Percentiles rank a stretch among this genome's conserved stretches.
Conservation (phyloP, 75 land plant genomes). For the Larix kaempferi region DNA sequence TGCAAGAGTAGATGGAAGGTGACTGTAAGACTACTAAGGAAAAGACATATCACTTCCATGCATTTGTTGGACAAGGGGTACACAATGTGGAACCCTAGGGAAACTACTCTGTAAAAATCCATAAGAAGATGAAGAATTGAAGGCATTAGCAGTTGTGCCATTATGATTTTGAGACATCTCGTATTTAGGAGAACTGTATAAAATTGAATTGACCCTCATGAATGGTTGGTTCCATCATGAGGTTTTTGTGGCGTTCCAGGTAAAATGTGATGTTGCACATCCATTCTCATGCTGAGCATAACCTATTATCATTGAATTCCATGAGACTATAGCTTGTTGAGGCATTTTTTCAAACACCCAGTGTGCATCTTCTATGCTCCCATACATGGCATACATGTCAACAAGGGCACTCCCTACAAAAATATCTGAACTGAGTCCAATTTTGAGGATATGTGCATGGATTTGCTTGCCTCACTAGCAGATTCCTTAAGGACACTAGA, state of each 20-base stretch:
- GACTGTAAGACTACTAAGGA: constrained; percentile 15
- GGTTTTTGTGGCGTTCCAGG: not conserved
- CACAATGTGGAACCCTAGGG: not conserved
- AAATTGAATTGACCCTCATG: not conserved
- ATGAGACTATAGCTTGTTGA: too few relatives aligned
- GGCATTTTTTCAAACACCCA: too few relatives aligned
- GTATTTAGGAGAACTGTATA: constrained; percentile 8
- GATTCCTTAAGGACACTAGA: too few relatives aligned
- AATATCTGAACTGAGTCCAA: too few relatives aligned
- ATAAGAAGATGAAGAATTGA: constrained; percentile 3
- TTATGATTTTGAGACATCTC: constrained; percentile 3
- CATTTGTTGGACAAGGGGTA: constrained; percentile 4
- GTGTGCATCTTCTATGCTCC: too few relatives aligned
- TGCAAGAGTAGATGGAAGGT: constrained; percentile 22
- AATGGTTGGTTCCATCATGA: constrained; percentile 7
- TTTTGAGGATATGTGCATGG: too few relatives aligned
- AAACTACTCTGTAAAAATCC: not conserved
- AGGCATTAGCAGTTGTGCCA: not conserved
- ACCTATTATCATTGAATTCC: too few relatives aligned
- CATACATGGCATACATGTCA: too few relatives aligned
- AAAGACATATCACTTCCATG: constrained; percentile 10
- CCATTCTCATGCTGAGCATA: too few relatives aligned
- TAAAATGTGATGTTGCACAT: not conserved
- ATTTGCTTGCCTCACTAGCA: too few relatives aligned
- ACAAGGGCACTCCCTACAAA: too few relatives aligned